Base-by-base conservation (phyloP, 768 basidiomycete genomes). In the Lentinus brumalis region DNA sequence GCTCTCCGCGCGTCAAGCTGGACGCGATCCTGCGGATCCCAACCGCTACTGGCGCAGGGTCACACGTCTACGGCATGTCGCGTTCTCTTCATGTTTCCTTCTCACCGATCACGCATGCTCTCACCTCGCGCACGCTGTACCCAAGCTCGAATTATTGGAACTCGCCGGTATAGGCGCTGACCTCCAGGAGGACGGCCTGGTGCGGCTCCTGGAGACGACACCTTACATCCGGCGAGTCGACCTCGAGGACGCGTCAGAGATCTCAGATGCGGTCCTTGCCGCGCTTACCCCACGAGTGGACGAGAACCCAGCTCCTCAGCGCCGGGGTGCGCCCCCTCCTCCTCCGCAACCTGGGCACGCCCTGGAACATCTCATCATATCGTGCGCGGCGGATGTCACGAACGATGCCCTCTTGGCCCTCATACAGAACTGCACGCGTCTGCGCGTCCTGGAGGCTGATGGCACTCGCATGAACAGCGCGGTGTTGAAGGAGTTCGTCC, bases 201-300 rank as follows among this genome's bases (percentile, higher is more conserved):
- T 92, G 16, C 79, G 80, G 45, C 79, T 97, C 21, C 75, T 97
- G 39, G 75, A 74, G 47, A 88, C 88, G 14, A 88, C 87, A 2
- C 90, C 90, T 1, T 72, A 79, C 61, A 86, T 97, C 50, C 81
- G 86, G 56, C 84, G 84, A 47, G 75, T 96, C 42, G 95, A 97
- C 71, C 76, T 97, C n/a, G 95, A 96, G 69, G 91, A 93, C 64
- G 92, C 92, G 6, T 72, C 74, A 12, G 82, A 86, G 16, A 83
- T 95, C 55, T 88, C 84, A 1, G 93, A 96, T 71, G 75, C 78
- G 2, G 81, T 94, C n/a, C 71, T 96, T 29, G 76, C 77, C 18
- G 77, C 78, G 0, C 76, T 97, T 38, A 91, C 89, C 1, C 89
- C 87, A 0, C 50, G 39, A 32, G 66, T 69, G 5, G 54, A 53